Evolutionary conservation across 306 rosid genomes (phyloP), one percentile per base, ranked within the genome.

Genomic region (Sicyos edulis): DNA sequence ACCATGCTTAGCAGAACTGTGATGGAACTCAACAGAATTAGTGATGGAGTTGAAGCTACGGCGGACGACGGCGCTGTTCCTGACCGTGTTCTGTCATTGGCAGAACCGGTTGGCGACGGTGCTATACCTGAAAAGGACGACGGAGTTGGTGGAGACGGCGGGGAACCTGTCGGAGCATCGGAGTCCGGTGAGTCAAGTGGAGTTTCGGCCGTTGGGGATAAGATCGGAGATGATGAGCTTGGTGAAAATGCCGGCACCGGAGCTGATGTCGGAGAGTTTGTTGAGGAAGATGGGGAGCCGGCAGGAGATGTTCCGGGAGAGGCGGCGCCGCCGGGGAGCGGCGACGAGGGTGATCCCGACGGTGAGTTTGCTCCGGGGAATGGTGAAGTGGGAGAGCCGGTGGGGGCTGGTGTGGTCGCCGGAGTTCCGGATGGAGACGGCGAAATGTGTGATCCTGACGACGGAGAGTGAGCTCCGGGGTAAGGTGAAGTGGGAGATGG

Each of bases 71-170:
- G 64, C 0, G 17, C 20, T 37, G 69, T 24, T 37, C 51, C 15
- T 63, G 69, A 61, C 45, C 47, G 12, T 14, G 69, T 62, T n/a
- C 12, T n/a, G 13, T 37, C 51, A n/a, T 63, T 63, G 10, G 51
- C 69, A 12, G 47, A 2, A 13, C 51, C 49, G 3, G 7, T 17
- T 34, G 51, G 26, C 6, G 71, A 19, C 5, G 69, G 22, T 15
- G 50, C 22, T 8, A 13, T 1, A 4, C 14, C 50, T 4, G 82
- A 63, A 2, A 72, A 50, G 17, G 81, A 10, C 0, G 65, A n/a
- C 2, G 85, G 67, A 12, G 77, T 8, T 24, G 51, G 66, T 10
- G 80, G 74, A 8, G 79, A 22, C 24, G 80, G 71, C 14, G 80
- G 32, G 11, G 59, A 12, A 47, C 64, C 65, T 54, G 1, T 26